Base-by-base conservation (phyloP, 2,329 filamentous ascomycete species). In the Blastomyces gilchristii region DNA sequence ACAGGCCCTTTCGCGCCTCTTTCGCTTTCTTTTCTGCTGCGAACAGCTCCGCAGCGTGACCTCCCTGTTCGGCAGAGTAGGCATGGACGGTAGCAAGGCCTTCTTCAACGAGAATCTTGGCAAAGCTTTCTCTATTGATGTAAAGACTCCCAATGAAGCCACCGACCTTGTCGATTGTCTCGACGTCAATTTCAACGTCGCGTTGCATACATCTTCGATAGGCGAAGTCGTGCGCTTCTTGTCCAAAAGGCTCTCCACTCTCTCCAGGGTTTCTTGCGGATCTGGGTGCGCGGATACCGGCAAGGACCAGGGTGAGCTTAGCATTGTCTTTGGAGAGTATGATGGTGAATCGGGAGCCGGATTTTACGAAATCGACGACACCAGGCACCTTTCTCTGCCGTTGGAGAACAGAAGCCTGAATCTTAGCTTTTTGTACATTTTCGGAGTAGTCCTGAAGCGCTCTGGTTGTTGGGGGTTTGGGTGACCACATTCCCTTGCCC, bases 141-240 rank as follows among this genome's bases (percentile, higher is more conserved):
- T 91, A 97, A 31, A 99, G 82, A 16, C 91, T 90, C 62, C 94
- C 94, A 69, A 99, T 97, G 80, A 99, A 99, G 47, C 94, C 94
- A 70, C 94, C 94, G 34, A 94, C 87, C 81, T 97, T 97, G 82
- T 99, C 94, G 68, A 91, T 89, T 70, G 92, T 91, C 74, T 96
- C 87, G 25, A 99, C 88, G 70, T 99, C 92, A 64, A 99, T 90
- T 76, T 97, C 93, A 58, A 94, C 92, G 75, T 99, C 94, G 62
- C 94, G 87, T 80, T 99, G 94, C 80, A 91, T 89, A 78, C 89
- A 91, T 63, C 92, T 86, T 71, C 85, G 87, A 77, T 90, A 91
- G 58, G 93, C 92, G 68, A 97, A 87, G 60, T 99, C 93, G 66
- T 96, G 84, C 2, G 93, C 93, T 78, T 99, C 94, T 75, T 95